A percentile compares a stretch with the other conserved stretches of the same genome.
These are phyloP conservation scores for Podospora comata DNA, from an alignment of 495 filamentous ascomycete genomes.

Conservation along the genomic window DNA sequence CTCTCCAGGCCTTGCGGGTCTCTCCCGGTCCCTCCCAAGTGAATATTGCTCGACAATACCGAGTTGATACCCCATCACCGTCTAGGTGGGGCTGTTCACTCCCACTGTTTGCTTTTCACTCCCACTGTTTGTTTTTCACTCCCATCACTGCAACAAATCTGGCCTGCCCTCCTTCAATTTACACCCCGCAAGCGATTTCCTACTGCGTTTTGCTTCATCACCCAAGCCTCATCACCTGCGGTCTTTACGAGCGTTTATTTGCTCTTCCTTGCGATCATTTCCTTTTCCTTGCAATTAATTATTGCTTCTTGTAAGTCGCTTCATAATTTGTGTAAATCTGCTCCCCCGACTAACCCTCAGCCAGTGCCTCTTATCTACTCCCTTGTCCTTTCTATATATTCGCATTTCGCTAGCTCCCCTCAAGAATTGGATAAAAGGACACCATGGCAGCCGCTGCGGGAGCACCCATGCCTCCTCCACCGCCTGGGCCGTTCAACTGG, in stretches of 20 bases:
- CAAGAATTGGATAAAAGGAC: neutral
- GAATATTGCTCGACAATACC: neutral
- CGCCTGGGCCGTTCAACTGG: neutral
- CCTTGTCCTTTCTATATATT: no score
- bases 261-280: no score
- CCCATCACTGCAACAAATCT: neutral
- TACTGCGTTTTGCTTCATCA: no score
- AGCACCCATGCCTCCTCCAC: no score
- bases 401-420: neutral
- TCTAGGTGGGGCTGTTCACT: neutral
- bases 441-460: neutral
- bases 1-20: neutral
- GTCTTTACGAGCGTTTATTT: no score
- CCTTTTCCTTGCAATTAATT: no score
- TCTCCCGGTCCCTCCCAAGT: neutral
- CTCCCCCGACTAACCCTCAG: neutral
- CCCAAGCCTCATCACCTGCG: no score
- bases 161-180: neutral
- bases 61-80: neutral
- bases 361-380: neutral
- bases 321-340: neutral
- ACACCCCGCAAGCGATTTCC: neutral
- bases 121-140: neutral
- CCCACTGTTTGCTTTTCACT: neutral
- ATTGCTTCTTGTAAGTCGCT: neutral